A percentile compares a stretch with the other conserved stretches of the same genome.
Conservation (phyloP, 1,284 basidiomycete species). For the Malassezia brasiliensis region DNA sequence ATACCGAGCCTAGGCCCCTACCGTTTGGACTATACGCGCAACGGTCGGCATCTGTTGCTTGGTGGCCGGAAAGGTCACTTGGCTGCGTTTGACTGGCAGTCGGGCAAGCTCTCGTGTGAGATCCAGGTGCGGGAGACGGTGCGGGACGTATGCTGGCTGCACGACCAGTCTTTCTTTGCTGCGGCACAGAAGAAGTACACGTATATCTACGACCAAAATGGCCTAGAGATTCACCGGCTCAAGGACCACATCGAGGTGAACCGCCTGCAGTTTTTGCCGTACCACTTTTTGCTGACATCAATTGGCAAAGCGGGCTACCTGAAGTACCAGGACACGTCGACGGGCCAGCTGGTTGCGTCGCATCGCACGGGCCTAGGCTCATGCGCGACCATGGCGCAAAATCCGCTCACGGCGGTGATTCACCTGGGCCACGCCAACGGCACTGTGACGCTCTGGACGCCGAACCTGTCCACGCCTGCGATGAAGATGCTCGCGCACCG, state of each 20-base stretch:
- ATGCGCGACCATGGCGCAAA: conserved; percentile 79
- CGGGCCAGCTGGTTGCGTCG: conserved; percentile 73
- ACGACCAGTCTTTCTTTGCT: conserved; percentile 83
- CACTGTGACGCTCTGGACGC: conserved; percentile 88
- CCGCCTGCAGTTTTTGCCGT: conserved; percentile 82
- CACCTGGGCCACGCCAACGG: conserved; percentile 72
- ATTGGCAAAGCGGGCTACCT: conserved; percentile 78
- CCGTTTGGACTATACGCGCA: conserved; percentile 70
- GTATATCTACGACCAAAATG: conserved; percentile 84
- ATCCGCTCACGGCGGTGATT: conserved; percentile 77
- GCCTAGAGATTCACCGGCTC: conserved; percentile 75
- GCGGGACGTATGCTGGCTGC: conserved; percentile 83
- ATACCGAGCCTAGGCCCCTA: conserved; percentile 59
- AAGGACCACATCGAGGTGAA: conserved; percentile 75
- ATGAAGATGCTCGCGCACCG: conserved; percentile 84
- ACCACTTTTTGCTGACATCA: conserved; percentile 84
- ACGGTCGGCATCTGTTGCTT: conserved; percentile 62
- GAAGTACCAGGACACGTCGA: conserved; percentile 95
- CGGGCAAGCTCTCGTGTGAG: conserved; percentile 74
- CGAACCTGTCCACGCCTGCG: conserved; percentile 79
- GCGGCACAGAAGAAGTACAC: conserved; percentile 94
- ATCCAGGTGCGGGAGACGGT: conserved; percentile 81
- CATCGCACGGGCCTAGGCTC: conserved; percentile 64
- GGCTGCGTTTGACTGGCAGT: conserved; percentile 91
- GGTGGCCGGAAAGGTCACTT: conserved; percentile 70